A percentile compares a stretch with the other conserved stretches of the same genome.
phyloP scores from a whole-genome alignment of 2,329 filamentous ascomycete genomes.

The Hypoxylon sp. region DNA sequence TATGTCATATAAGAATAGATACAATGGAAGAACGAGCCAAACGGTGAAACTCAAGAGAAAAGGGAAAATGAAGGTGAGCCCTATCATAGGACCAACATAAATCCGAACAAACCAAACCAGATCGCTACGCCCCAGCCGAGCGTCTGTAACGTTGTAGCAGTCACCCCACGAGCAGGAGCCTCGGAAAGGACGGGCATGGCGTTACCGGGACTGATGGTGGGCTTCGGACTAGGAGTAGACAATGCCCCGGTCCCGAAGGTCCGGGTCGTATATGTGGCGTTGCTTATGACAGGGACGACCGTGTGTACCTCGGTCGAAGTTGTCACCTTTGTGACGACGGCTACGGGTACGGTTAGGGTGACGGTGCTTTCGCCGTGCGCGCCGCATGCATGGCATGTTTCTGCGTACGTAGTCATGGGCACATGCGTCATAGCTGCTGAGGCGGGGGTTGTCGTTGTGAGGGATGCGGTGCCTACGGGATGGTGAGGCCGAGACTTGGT shows the following conservation, averaged over 20 bases:
- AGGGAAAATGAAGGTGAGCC: neutral
- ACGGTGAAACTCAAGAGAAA: neutral
- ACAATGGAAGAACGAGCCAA: neutral
- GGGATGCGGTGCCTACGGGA: neutral
- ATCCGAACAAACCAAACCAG: constrained; percentile 45
- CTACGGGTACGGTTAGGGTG: constrained; percentile 52
- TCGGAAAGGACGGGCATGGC: constrained; percentile 27
- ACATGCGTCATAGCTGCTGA: constrained; percentile 18
- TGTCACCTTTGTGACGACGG: constrained; percentile 37
- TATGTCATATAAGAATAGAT: constrained; percentile 7
- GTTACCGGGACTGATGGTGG: neutral
- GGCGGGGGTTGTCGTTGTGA: neutral
- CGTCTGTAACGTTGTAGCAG: neutral
- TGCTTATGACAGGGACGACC: constrained; percentile 44
- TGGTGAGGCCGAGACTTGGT: neutral
- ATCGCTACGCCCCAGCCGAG: constrained; percentile 42
- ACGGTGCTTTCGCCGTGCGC: constrained; percentile 50
- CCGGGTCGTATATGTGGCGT: constrained; percentile 3
- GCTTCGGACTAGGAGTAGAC: neutral
- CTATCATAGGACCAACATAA: constrained; percentile 42
- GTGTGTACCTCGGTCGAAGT: constrained; percentile 45
- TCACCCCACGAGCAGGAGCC: constrained; percentile 21
- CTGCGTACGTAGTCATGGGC: constrained; percentile 50
- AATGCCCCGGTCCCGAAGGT: constrained; percentile 1
- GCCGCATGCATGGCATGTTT: constrained; percentile 52